These are phyloP conservation scores for Metschnikowia bowlesiae DNA, from an alignment of 805 yeast species.

Conservation along the genomic window DNA sequence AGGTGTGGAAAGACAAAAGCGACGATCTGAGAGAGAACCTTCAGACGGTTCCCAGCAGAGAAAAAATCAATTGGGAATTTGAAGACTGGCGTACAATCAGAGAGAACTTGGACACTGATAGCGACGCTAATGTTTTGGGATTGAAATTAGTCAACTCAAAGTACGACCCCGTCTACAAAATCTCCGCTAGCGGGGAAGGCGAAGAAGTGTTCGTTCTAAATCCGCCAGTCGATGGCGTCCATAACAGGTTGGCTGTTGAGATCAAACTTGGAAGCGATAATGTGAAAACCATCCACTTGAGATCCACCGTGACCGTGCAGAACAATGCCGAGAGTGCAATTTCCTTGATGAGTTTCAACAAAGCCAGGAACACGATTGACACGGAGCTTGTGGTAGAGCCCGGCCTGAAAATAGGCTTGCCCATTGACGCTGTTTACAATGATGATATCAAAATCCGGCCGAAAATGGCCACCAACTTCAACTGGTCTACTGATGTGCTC, in stretches of 20 bases:
- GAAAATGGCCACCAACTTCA: slow-evolving; percentile 46
- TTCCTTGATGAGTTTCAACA: slow-evolving; percentile 39
- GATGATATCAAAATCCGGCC: slow-evolving; percentile 63
- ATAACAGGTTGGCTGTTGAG: slow-evolving; percentile 71
- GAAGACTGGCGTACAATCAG: slow-evolving; percentile 90
- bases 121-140: slow-evolving; percentile 56
- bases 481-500: slow-evolving; percentile 63
- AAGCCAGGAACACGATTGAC: slow-evolving; percentile 20
- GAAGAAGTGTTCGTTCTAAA: slow-evolving; percentile 65
- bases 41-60: slow-evolving; percentile 44
- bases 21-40: slow-evolving; percentile 37
- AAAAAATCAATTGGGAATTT: slow-evolving; percentile 76
- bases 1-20: slow-evolving; percentile 59
- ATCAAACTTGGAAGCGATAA: slow-evolving; percentile 67
- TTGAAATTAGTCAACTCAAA: slow-evolving; percentile 53
- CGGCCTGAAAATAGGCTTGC: slow-evolving; percentile 59
- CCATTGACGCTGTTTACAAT: slow-evolving; percentile 63
- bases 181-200: slow-evolving; percentile 78
- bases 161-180: slow-evolving; percentile 49
- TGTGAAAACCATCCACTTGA: slow-evolving; percentile 70
- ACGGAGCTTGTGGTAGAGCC: slow-evolving; percentile 45
- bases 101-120: slow-evolving; percentile 68
- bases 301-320: slow-evolving; percentile 67
- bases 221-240: slow-evolving; percentile 61
- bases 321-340: slow-evolving; percentile 62